Conservation (phyloP, 202 grass and related monocot species). For the Saccharum hybrid region DNA sequence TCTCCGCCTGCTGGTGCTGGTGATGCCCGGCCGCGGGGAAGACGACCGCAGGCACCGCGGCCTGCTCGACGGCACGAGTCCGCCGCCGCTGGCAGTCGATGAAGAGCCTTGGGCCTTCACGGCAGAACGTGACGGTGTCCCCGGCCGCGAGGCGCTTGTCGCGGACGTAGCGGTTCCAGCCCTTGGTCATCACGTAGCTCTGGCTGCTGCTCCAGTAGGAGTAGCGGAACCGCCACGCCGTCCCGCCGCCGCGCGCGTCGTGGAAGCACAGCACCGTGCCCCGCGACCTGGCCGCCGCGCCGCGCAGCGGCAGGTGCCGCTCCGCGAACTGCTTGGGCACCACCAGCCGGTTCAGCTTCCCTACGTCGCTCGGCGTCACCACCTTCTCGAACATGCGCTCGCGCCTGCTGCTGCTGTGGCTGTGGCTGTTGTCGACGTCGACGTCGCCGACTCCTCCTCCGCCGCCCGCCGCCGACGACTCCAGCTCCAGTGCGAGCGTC, state of each 20-base stretch:
- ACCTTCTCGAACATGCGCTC: constrained; percentile 43
- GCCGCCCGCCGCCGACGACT: too few species aligned
- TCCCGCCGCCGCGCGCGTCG: constrained; percentile 23
- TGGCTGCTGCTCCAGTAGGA: constrained; percentile 42
- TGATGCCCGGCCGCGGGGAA: too few species aligned
- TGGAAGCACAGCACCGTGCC: constrained; percentile 45
- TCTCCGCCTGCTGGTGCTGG: neutral
- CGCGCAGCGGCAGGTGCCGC: constrained; percentile 25
- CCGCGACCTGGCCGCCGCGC: neutral
- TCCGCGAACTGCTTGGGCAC: constrained; percentile 40
- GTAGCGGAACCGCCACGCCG: constrained; percentile 34
- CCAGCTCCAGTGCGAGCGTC: neutral
- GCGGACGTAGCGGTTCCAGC: constrained; percentile 41
- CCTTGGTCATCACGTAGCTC: constrained; percentile 53
- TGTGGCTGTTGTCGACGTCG: neutral
- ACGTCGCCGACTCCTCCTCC: too few species aligned
- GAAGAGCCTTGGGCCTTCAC: constrained; percentile 4
- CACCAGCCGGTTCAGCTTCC: constrained; percentile 43
- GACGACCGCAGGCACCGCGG: neutral
- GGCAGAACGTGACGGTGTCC: constrained; percentile 54
- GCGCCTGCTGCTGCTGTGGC: neutral
- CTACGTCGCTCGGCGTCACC: constrained; percentile 43
- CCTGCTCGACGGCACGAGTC: neutral
- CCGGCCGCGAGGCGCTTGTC: constrained; percentile 49
- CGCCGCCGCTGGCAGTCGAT: constrained; percentile 23